A percentile compares a stretch with the other conserved stretches of the same genome.
phyloP scores from a whole-genome alignment of 2,329 filamentous ascomycete species.

The Dactylellina leptospora region DNA sequence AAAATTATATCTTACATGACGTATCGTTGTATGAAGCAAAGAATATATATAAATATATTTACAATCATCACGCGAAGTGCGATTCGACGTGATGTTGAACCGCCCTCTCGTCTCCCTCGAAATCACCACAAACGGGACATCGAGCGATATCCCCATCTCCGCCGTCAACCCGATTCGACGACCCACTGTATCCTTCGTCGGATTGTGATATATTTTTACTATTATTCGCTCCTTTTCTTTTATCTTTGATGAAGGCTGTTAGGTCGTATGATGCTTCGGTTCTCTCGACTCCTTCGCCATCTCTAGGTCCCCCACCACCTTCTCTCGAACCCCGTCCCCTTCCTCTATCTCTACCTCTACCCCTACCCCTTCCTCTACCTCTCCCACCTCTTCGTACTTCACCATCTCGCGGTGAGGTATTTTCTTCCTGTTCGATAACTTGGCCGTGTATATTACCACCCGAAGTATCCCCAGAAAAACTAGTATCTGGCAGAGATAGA shows the following conservation, averaged over 20 bases:
- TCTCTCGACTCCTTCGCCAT: conserved; percentile 58
- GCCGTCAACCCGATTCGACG: conserved; percentile 47
- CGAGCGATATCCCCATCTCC: conserved; percentile 16
- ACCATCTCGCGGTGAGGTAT: conserved; percentile 23
- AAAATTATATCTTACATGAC: not conserved
- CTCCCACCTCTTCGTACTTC: not conserved
- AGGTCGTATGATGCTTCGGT: conserved; percentile 63
- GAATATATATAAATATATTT: conserved; percentile 1
- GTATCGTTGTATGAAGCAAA: not conserved
- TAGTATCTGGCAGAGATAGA: no score
- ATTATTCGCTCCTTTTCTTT: conserved; percentile 19
- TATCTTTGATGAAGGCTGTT: conserved; percentile 64
- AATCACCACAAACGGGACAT: conserved; percentile 73
- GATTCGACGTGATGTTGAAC: conserved; percentile 73
- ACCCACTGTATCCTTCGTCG: no score
- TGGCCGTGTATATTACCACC: no score
- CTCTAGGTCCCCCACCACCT: conserved; percentile 55
- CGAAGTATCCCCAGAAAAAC: conserved; percentile 6
- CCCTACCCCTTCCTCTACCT: not conserved
- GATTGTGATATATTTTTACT: no score
- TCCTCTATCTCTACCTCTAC: conserved; percentile 9
- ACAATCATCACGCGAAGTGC: conserved; percentile 63
- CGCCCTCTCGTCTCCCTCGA: conserved; percentile 74
- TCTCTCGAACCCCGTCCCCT: conserved; percentile 43
- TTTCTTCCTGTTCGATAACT: no score